These are phyloP conservation scores for Rostrohypoxylon terebratum DNA, from an alignment of 495 filamentous ascomycete species.

Conservation along the genomic window DNA sequence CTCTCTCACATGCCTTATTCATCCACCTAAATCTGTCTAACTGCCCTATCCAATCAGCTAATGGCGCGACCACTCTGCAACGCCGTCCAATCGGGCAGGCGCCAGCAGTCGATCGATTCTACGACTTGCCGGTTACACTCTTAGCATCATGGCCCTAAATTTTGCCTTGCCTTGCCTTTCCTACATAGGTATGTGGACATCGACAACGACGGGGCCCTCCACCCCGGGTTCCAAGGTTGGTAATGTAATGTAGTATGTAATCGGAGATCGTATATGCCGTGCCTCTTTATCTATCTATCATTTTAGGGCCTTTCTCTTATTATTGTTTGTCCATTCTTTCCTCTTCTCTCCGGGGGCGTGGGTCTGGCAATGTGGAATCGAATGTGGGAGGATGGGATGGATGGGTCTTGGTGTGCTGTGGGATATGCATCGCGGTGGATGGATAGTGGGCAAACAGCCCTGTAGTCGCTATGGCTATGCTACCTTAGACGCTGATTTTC, in stretches of 20 bases:
- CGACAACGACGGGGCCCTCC: no score
- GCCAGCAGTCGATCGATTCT: not conserved
- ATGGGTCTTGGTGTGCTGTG: not conserved
- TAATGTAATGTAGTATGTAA: slow-evolving; percentile 28
- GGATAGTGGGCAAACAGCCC: not conserved
- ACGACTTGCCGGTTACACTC: not conserved
- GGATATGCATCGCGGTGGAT: not conserved
- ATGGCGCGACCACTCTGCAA: slow-evolving; percentile 6
- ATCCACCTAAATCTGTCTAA: not conserved
- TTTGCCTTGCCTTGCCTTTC: no score
- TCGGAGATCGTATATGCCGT: slow-evolving; percentile 22
- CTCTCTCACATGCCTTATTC: slow-evolving; percentile 17
- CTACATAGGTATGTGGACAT: no score
- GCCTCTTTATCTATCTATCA: not conserved
- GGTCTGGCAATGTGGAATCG: not conserved
- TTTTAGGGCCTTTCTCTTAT: not conserved
- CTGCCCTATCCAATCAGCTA: not conserved
- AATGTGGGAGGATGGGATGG: not conserved
- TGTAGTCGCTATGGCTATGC: not conserved
- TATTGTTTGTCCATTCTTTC: not conserved
- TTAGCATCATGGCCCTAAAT: not conserved
- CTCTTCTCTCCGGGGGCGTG: not conserved
- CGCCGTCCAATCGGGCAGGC: slow-evolving; percentile 25
- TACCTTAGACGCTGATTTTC: not conserved
- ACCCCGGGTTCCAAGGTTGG: slow-evolving; percentile 11